Percentiles rank a stretch among this genome's conserved stretches.
These are phyloP conservation scores for Cynanchum wilfordii DNA, from an alignment of 257 asterid species.

Conservation along the genomic window DNA sequence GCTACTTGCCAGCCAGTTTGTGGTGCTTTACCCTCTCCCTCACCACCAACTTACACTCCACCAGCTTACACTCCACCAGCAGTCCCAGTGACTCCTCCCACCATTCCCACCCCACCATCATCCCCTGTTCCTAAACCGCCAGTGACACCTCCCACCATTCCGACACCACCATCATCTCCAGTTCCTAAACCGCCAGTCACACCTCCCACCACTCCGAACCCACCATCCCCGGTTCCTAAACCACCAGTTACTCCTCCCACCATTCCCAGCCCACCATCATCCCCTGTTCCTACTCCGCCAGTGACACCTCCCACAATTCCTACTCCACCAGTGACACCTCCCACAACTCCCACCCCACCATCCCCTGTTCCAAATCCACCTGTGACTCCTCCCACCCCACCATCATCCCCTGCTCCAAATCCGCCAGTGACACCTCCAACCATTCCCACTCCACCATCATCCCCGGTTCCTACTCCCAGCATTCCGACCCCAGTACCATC, in stretches of 20 bases:
- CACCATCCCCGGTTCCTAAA: slow-evolving; percentile 20
- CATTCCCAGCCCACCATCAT: not conserved
- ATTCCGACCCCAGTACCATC: slow-evolving; percentile 13
- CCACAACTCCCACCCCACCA: slow-evolving; percentile 18
- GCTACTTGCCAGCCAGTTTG: slow-evolving; percentile 41
- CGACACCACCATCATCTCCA: slow-evolving; percentile 17
- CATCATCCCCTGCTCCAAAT: slow-evolving; percentile 19
- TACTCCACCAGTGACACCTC: slow-evolving; percentile 13
- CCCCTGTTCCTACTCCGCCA: not conserved
- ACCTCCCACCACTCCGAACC: not conserved
- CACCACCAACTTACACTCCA: slow-evolving; percentile 10
- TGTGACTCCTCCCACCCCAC: not conserved
- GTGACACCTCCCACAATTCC: slow-evolving; percentile 13
- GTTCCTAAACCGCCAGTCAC: not conserved
- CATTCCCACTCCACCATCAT: slow-evolving; percentile 16
- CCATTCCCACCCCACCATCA: not conserved
- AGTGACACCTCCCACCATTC: slow-evolving; percentile 11
- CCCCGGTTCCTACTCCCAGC: slow-evolving; percentile 20
- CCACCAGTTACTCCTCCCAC: not conserved
- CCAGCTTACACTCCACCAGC: slow-evolving; percentile 20
- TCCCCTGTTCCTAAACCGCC: not conserved
- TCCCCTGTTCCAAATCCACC: not conserved
- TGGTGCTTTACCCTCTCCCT: slow-evolving; percentile 8
- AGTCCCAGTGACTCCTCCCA: not conserved
- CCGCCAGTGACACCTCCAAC: slow-evolving; percentile 3